A percentile compares a stretch with the other conserved stretches of the same genome.
Evolutionary conservation across 257 asterid genomes (phyloP).

Genomic region (Schizonepeta tenuifolia): DNA sequence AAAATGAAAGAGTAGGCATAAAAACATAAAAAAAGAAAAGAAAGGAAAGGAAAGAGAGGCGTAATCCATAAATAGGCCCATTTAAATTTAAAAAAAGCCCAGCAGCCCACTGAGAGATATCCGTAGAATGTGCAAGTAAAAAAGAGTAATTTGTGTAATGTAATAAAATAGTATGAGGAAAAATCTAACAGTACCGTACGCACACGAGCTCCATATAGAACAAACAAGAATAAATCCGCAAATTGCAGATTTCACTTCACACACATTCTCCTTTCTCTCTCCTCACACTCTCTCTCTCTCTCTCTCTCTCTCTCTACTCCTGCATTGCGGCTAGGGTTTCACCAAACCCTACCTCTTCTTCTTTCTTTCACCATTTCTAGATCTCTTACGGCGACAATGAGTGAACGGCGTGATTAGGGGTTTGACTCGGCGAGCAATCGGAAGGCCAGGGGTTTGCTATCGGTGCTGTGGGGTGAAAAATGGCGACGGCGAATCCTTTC

Average conservation of each 20-base stretch:
- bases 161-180: background rate
- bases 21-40: no score
- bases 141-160: no score
- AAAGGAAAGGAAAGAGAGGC: no score
- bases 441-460: slow-evolving; percentile 28
- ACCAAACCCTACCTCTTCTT: slow-evolving; percentile 37
- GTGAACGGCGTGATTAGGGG: slow-evolving; percentile 28
- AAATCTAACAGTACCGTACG: slow-evolving; percentile 5
- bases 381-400: slow-evolving; percentile 39
- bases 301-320: slow-evolving; percentile 29
- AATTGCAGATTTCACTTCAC: slow-evolving; percentile 23
- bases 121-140: no score
- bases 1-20: no score
- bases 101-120: no score
- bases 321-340: slow-evolving; percentile 89
- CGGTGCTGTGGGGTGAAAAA: slow-evolving; percentile 42
- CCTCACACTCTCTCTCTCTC: background rate
- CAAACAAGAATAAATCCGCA: slow-evolving; percentile 17
- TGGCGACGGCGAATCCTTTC: slow-evolving; percentile 87
- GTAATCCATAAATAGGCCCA: no score
- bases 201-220: slow-evolving; percentile 20
- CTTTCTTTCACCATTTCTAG: slow-evolving; percentile 19
- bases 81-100: no score
- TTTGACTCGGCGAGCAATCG: slow-evolving; percentile 15
- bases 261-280: slow-evolving; percentile 14